Evolutionary conservation across 2,329 filamentous ascomycete genomes (phyloP).

Genomic region (Tolypocladium endophyticum): DNA sequence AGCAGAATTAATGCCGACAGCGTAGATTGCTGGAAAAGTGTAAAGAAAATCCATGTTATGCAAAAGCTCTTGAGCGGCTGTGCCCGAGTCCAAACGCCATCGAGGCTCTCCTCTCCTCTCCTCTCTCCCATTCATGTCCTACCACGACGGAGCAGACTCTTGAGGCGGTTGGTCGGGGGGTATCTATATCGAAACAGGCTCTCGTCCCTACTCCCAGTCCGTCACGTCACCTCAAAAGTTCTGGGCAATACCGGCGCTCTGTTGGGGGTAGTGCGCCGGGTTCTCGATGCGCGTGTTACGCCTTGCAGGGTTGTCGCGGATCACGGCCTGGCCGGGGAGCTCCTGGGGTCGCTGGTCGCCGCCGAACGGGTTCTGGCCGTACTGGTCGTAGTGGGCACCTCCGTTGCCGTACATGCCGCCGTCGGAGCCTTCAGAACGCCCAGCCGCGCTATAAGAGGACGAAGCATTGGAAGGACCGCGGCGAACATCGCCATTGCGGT

Average conservation of each 20-base stretch:
- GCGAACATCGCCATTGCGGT: conserved; percentile 60
- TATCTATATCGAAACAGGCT: conserved; percentile 2
- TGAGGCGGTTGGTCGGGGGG: neutral
- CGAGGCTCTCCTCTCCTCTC: neutral
- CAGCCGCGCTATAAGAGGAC: conserved; percentile 81
- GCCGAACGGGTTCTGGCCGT: conserved; percentile 46
- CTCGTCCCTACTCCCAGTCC: neutral
- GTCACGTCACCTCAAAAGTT: conserved; percentile 61
- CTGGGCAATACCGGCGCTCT: conserved; percentile 90
- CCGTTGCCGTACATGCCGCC: conserved; percentile 35
- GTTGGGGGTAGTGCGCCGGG: conserved; percentile 77
- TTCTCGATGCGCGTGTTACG: conserved; percentile 94
- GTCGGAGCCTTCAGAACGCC: conserved; percentile 61
- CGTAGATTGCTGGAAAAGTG: neutral
- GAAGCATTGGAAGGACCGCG: conserved; percentile 92
- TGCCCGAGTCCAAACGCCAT: neutral
- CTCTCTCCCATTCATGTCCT: neutral
- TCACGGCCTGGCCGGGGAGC: conserved; percentile 59
- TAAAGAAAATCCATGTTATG: neutral
- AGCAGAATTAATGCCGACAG: neutral
- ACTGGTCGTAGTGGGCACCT: conserved; percentile 47
- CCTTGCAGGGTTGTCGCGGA: conserved; percentile 83
- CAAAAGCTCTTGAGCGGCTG: neutral
- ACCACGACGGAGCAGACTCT: neutral
- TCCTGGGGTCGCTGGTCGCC: conserved; percentile 34